These are phyloP conservation scores for Marasmius sp. DNA, from an alignment of 1,284 basidiomycete species.

Conservation along the genomic window DNA sequence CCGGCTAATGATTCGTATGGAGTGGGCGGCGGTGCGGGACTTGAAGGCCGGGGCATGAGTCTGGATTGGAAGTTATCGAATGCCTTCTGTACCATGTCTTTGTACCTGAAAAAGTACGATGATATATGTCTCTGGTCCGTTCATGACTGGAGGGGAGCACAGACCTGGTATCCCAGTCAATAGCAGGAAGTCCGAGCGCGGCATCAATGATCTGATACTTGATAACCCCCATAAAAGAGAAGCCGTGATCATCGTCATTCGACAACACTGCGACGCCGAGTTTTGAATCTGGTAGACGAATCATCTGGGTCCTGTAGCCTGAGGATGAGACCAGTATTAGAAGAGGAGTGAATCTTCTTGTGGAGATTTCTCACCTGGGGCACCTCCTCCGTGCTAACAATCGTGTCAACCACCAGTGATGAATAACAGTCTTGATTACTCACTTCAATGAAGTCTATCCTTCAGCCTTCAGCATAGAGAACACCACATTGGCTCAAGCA, in stretches of 20 bases:
- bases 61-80: neutral
- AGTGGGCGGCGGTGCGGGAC: conserved; percentile 17
- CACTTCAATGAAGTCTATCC: neutral
- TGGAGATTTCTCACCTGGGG: conserved; percentile 13
- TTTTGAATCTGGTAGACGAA: conserved; percentile 21
- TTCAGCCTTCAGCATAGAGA: neutral
- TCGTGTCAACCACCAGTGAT: neutral
- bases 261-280: conserved; percentile 24
- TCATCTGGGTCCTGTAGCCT: conserved; percentile 22
- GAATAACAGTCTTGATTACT: neutral
- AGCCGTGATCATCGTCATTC: conserved; percentile 23
- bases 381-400: conserved; percentile 16
- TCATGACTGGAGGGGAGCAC: neutral
- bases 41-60: conserved; percentile 18
- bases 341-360: neutral
- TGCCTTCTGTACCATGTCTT: neutral
- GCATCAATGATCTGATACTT: conserved; percentile 24
- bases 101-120: conserved; percentile 9
- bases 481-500: neutral
- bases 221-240: conserved; percentile 14
- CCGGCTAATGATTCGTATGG: conserved; percentile 18
- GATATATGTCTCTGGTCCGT: neutral
- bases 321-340: neutral
- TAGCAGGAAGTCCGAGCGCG: conserved; percentile 15
- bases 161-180: conserved; percentile 25